These are phyloP conservation scores for Penicillium cosmopolitanum DNA, from an alignment of 495 filamentous ascomycete species.

Conservation along the genomic window DNA sequence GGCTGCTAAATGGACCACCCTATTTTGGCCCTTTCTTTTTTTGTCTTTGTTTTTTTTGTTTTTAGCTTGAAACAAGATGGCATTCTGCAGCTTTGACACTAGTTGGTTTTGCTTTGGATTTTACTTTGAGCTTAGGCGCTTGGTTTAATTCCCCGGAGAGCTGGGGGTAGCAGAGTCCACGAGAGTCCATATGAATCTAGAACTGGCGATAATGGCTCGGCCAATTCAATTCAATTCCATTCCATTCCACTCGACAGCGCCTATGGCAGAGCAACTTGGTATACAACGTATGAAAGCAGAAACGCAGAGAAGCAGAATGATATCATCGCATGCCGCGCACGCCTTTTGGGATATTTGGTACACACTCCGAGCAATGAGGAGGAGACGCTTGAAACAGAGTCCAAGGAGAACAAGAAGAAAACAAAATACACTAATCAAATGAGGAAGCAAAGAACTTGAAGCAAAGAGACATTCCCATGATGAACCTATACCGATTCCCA, in stretches of 20 bases:
- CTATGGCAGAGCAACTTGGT: slow-evolving; percentile 3
- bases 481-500: slow-evolving; percentile 8
- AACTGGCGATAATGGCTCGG: too few relatives aligned
- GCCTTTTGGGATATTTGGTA: slow-evolving; percentile 29
- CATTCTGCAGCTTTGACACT: neutral
- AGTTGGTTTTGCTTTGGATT: neutral
- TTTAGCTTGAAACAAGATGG: slow-evolving; percentile 1
- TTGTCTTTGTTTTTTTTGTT: neutral
- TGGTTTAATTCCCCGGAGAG: neutral
- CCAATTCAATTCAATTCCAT: too few relatives aligned
- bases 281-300: slow-evolving; percentile 2
- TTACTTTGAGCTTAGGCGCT: neutral
- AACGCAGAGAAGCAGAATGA: slow-evolving; percentile 5
- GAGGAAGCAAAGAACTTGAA: neutral
- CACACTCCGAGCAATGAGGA: slow-evolving; percentile 19
- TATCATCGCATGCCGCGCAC: slow-evolving; percentile 21
- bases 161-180: too few relatives aligned
- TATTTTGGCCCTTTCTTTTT: neutral
- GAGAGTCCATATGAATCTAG: too few relatives aligned
- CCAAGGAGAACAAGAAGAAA: slow-evolving; percentile 7
- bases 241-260: too few relatives aligned
- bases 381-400: slow-evolving; percentile 6
- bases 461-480: slow-evolving; percentile 18
- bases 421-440: slow-evolving; percentile 11
- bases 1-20: too few relatives aligned